Conservation (phyloP, 75 land plant genomes). For the Pseudotsuga menziesii region DNA sequence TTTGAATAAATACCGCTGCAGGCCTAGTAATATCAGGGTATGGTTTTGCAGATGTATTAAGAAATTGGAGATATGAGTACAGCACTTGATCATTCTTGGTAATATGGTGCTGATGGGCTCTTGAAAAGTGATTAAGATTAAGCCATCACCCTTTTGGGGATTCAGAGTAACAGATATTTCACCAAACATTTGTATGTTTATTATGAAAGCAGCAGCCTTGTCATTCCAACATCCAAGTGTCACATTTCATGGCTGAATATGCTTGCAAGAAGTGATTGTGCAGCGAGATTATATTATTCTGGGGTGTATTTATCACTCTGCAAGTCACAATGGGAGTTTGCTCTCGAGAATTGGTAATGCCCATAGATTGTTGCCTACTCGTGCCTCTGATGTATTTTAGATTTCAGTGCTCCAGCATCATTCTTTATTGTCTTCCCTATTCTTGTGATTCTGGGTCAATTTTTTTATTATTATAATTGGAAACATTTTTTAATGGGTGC, state of each 20-base stretch:
- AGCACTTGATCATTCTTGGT: slow-evolving; percentile 1
- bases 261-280: slow-evolving; percentile 3
- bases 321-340: slow-evolving; percentile 4
- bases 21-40: slow-evolving; percentile 1
- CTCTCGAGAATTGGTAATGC: neutral
- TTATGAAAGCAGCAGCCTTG: slow-evolving; percentile 2
- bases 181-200: neutral
- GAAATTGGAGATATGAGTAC: slow-evolving; percentile 1
- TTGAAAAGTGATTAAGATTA: neutral
- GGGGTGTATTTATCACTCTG: slow-evolving; percentile 2
- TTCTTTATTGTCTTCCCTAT: slow-evolving; percentile 13
- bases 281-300: neutral
- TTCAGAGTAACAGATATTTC: neutral
- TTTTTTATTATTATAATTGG: neutral
- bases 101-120: neutral
- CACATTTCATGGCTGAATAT: neutral
- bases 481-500: slow-evolving; percentile 8
- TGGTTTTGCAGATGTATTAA: slow-evolving; percentile 4
- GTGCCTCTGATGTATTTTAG: slow-evolving; percentile 4
- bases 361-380: slow-evolving; percentile 6
- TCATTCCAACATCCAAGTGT: neutral
- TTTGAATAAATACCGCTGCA: slow-evolving; percentile 5
- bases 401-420: slow-evolving; percentile 8
- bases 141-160: neutral
- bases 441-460: slow-evolving; percentile 9